These are phyloP conservation scores for Aureobasidium lini DNA, from an alignment of 2,329 filamentous ascomycete species.

Conservation along the genomic window DNA sequence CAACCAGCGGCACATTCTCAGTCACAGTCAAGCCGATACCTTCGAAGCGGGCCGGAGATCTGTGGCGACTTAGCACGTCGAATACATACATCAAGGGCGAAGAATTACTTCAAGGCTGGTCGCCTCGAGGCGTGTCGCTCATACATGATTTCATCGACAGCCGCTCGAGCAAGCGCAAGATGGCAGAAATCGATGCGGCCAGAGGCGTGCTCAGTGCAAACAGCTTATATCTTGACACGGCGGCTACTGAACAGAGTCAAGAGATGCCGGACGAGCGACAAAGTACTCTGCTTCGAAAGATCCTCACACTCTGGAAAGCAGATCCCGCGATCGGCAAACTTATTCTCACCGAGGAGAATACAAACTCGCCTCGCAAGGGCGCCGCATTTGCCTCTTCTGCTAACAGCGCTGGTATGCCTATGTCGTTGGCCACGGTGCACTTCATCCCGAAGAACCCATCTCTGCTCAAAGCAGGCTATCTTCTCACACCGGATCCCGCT, in stretches of 20 bases:
- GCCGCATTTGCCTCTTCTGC: slow-evolving; percentile 32
- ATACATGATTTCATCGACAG: slow-evolving; percentile 79
- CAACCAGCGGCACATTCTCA: slow-evolving; percentile 78
- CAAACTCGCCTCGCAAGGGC: slow-evolving; percentile 61
- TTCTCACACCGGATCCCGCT: slow-evolving; percentile 71
- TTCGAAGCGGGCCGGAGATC: slow-evolving; percentile 82
- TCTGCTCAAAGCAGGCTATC: slow-evolving; percentile 76
- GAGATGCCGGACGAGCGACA: slow-evolving; percentile 28
- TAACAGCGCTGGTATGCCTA: slow-evolving; percentile 40
- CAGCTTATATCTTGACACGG: slow-evolving; percentile 29
- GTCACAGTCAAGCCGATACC: slow-evolving; percentile 79
- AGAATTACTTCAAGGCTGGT: slow-evolving; percentile 77
- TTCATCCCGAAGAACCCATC: slow-evolving; percentile 66
- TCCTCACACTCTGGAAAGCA: slow-evolving; percentile 56
- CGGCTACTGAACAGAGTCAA: slow-evolving; percentile 17
- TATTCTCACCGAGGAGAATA: slow-evolving; percentile 45
- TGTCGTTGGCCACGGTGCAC: slow-evolving; percentile 68
- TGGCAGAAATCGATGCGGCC: slow-evolving; percentile 72
- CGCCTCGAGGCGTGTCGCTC: slow-evolving; percentile 79
- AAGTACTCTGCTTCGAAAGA: slow-evolving; percentile 42
- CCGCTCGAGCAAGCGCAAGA: slow-evolving; percentile 64
- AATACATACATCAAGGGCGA: slow-evolving; percentile 96
- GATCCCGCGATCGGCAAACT: slow-evolving; percentile 37
- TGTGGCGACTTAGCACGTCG: slow-evolving; percentile 94
- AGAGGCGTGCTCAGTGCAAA: slow-evolving; percentile 49